Evolutionary conservation across 179 eudicot species (phyloP).

Genomic region (Amaranthus tricolor): DNA sequence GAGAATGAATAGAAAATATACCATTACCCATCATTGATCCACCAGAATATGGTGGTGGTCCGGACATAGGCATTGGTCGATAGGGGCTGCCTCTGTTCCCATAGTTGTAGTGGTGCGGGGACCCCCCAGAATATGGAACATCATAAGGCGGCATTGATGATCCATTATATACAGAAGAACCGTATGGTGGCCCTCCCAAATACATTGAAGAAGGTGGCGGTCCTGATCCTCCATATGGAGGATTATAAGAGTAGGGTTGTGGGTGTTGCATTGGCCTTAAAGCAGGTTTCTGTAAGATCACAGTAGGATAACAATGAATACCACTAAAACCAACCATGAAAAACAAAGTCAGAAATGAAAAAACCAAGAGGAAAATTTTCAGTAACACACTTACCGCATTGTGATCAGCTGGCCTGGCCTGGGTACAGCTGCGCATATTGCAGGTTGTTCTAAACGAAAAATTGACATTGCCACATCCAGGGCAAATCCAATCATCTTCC

Average conservation of each 20-base stretch:
- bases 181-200: constrained; percentile 82
- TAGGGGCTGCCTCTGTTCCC: constrained; percentile 73
- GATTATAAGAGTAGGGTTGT: constrained; percentile 60
- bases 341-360: background rate
- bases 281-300: constrained; percentile 60
- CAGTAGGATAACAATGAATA: constrained; percentile 6
- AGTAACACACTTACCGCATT: constrained; percentile 44
- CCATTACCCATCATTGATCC: constrained; percentile 81
- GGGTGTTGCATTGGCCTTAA: constrained; percentile 63
- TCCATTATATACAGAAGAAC: constrained; percentile 72
- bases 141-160: constrained; percentile 76
- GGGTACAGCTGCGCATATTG: constrained; percentile 97
- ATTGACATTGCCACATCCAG: constrained; percentile 96
- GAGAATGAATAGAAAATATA: constrained; percentile 10
- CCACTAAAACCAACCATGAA: background rate
- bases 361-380: background rate
- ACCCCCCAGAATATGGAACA: constrained; percentile 70
- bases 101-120: constrained; percentile 72
- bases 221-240: constrained; percentile 76
- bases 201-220: constrained; percentile 61
- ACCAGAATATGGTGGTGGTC: constrained; percentile 68
- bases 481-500: constrained; percentile 99
- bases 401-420: constrained; percentile 96
- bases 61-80: constrained; percentile 69
- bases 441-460: constrained; percentile 96